phyloP scores from a whole-genome alignment of 306 rosid genomes.

The Vicia villosa region DNA sequence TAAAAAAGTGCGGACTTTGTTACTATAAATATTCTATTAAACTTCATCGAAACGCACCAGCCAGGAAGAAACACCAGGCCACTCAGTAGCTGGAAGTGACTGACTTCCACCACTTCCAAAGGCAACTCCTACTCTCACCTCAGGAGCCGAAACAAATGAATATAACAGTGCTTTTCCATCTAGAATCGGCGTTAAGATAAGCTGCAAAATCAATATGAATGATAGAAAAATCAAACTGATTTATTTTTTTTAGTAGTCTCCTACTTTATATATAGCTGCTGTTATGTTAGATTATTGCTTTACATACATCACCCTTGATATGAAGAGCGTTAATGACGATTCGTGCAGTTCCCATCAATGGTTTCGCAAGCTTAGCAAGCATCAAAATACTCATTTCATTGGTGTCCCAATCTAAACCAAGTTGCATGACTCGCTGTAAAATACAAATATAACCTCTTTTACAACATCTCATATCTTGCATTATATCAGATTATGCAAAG shows the following conservation, averaged over 20 bases:
- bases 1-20: too few relatives aligned
- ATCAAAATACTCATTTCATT: constrained; percentile 85
- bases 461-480: constrained; percentile 31
- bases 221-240: constrained; percentile 27
- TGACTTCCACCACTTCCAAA: constrained; percentile 99
- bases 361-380: constrained; percentile 88
- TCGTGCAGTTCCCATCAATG: constrained; percentile 89
- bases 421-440: constrained; percentile 70
- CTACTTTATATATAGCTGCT: constrained; percentile 7
- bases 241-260: neutral
- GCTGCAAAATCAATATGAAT: constrained; percentile 58
- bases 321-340: constrained; percentile 92
- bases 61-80: constrained; percentile 94
- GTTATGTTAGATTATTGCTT: constrained; percentile 25
- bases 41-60: constrained; percentile 57
- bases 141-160: constrained; percentile 84
- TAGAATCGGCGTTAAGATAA: constrained; percentile 73
- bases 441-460: constrained; percentile 34
- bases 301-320: constrained; percentile 93
- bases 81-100: constrained; percentile 90
- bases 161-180: constrained; percentile 80
- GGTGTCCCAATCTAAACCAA: constrained; percentile 96
- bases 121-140: constrained; percentile 91
- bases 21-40: constrained; percentile 5
- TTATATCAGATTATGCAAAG: neutral